Evolutionary conservation across 2,329 filamentous ascomycete species (phyloP), one percentile per base, ranked within the genome.

Genomic region (Pseudocercospora fuligena): DNA sequence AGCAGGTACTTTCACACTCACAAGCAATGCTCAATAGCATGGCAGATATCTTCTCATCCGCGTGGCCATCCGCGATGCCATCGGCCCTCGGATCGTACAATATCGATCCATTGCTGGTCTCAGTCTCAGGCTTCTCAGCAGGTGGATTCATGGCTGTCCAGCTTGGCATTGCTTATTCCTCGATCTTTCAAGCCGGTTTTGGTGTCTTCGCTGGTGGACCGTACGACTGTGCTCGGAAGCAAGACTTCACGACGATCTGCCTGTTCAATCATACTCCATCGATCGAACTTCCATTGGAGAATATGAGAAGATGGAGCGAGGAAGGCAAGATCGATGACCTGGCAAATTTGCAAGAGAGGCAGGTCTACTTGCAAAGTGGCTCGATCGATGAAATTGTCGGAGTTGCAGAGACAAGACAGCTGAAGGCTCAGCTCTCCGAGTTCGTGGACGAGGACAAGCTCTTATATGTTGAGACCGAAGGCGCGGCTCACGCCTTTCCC

Each of bases 91-190:
- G 33, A 16, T 1, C 33, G 16, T 66, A 63, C 64, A 63, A 59
- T 54, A 66, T 66, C 54, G 60, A 62, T 33, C 60, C 51, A 12
- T 40, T 29, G 8, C n/a, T 43, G 5, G 40, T 68, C 43, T 65
- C 66, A 23, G 40, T 68, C 16, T 68, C 66, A 6, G 66, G 66
- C 54, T 68, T 68, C 60, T 65, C 62, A 47, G 59, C 66, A 8
- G 66, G 66, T 29, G 66, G 62, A 6, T 68, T 63, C 56, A 68
- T 68, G 66, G 63, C 64, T 36, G 64, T 51, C 5, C 63, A 68
- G 43, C 66, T 68, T 43, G 66, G 56, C 8, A 60, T 66, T 27
- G 63, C 66, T 36, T 63, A 66, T 53, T 64, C 66, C 1, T 56
- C 33, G 4, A 47, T 56, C 21, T 65, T 68, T 53, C 54, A 46